Conservation (phyloP, 352 stramenopile species). For the Peronospora farinosa region DNA sequence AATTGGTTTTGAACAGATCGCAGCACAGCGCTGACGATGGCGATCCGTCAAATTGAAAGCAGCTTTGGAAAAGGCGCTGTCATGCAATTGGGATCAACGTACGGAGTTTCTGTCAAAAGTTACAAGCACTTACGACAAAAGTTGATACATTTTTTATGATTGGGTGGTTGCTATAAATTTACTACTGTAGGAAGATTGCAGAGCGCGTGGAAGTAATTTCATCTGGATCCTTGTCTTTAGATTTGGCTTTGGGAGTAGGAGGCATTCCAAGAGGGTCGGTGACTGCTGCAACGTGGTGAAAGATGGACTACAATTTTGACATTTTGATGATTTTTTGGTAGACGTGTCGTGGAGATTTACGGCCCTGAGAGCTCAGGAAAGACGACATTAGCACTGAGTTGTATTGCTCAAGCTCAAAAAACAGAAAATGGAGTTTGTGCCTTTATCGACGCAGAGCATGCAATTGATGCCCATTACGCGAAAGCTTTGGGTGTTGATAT, state of each 20-base stretch:
- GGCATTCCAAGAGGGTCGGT: constrained; percentile 90
- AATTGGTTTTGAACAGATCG: constrained; percentile 38
- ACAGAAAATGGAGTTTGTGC: constrained; percentile 87
- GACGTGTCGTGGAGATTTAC: constrained; percentile 98
- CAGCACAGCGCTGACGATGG: constrained; percentile 88
- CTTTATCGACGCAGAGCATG: constrained; percentile 99
- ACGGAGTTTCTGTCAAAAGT: constrained; percentile 2
- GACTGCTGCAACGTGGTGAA: neutral
- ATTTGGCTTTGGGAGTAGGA: constrained; percentile 86
- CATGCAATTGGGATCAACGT: constrained; percentile 92
- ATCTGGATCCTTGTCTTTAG: constrained; percentile 91
- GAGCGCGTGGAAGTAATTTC: constrained; percentile 91
- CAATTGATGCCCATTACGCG: constrained; percentile 95
- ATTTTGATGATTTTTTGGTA: constrained; percentile 18
- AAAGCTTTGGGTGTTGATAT: constrained; percentile 91
- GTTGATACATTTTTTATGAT: constrained; percentile 6
- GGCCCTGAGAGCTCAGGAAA: constrained; percentile 97
- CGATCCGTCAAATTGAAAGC: constrained; percentile 93
- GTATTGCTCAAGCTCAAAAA: constrained; percentile 94
- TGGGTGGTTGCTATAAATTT: too few species aligned
- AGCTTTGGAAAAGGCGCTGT: constrained; percentile 95
- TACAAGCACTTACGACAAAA: constrained; percentile 4
- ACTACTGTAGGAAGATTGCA: constrained; percentile 52
- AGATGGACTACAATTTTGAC: constrained; percentile 9
- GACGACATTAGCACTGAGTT: constrained; percentile 96